Evolutionary conservation across 306 rosid species (phyloP).

Genomic region (Gastrolobium bilobum): DNA sequence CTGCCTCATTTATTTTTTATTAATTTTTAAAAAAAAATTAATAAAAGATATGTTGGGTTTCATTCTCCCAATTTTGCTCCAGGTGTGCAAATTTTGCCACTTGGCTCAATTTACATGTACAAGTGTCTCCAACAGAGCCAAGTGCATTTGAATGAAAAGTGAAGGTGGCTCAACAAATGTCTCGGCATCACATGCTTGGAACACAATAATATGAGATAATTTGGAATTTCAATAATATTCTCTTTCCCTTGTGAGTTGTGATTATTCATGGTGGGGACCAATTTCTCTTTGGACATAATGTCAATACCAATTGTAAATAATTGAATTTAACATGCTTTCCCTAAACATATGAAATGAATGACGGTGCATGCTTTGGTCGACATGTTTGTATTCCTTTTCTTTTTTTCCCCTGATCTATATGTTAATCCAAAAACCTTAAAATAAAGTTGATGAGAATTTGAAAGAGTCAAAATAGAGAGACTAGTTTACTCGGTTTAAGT

Average conservation of each 20-base stretch:
- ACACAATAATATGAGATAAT: background rate
- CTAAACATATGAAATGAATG: slow-evolving; percentile 36
- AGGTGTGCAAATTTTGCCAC: background rate
- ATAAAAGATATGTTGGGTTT: background rate
- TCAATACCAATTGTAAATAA: background rate
- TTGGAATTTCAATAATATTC: background rate
- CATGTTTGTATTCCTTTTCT: background rate
- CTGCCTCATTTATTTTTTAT: background rate
- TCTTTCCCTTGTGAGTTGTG: background rate
- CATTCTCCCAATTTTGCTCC: slow-evolving; percentile 17
- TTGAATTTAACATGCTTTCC: slow-evolving; percentile 44
- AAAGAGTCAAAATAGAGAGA: background rate
- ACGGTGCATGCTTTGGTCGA: background rate
- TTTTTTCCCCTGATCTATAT: background rate
- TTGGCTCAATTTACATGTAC: background rate
- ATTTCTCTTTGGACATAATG: background rate
- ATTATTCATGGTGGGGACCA: slow-evolving; percentile 20
- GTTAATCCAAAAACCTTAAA: background rate
- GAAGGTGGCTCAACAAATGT: slow-evolving; percentile 7
- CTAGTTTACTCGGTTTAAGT: background rate
- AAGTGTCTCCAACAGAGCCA: background rate
- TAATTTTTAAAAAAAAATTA: background rate
- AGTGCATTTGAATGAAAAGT: slow-evolving; percentile 6
- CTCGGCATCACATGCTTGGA: background rate
- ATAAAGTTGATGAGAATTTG: background rate